phyloP scores from a whole-genome alignment of 2,329 filamentous ascomycete genomes.

The Hypoxylon sp. region DNA sequence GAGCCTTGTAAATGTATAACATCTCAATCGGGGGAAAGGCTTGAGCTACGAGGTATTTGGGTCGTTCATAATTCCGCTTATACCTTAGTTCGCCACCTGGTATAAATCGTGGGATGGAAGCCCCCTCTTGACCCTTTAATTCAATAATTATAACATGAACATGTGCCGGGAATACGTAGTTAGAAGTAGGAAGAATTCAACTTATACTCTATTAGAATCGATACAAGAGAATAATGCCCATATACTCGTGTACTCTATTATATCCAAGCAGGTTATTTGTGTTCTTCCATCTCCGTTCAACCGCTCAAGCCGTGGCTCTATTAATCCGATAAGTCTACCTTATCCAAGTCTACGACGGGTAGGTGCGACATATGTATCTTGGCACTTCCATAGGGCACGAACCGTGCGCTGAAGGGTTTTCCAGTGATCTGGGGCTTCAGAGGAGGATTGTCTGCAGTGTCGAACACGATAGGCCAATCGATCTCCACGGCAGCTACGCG shows the following conservation, averaged over 20 bases:
- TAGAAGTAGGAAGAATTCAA: background rate
- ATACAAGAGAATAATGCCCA: slow-evolving; percentile 15
- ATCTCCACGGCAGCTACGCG: slow-evolving; percentile 54
- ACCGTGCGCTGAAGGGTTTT: slow-evolving; percentile 50
- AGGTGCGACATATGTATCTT: slow-evolving; percentile 56
- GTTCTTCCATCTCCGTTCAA: slow-evolving; percentile 9
- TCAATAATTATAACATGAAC: background rate
- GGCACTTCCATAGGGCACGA: slow-evolving; percentile 55
- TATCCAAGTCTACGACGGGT: slow-evolving; percentile 49
- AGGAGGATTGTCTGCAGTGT: slow-evolving; percentile 50
- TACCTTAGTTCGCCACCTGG: too few relatives aligned
- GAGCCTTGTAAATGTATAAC: background rate
- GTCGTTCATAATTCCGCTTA: background rate
- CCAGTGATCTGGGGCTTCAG: slow-evolving; percentile 43
- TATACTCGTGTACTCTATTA: slow-evolving; percentile 25
- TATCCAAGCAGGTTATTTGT: slow-evolving; percentile 18
- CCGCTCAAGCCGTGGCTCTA: slow-evolving; percentile 2
- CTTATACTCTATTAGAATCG: slow-evolving; percentile 12
- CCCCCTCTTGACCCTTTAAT: background rate
- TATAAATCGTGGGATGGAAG: too few relatives aligned
- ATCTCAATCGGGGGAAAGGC: slow-evolving; percentile 3
- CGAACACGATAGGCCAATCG: slow-evolving; percentile 52
- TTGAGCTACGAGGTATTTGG: background rate
- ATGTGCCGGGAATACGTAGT: background rate
- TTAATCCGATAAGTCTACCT: slow-evolving; percentile 44